Evolutionary conservation across 352 stramenopile species (phyloP).

Genomic region (Phytopythium kandeliae): DNA sequence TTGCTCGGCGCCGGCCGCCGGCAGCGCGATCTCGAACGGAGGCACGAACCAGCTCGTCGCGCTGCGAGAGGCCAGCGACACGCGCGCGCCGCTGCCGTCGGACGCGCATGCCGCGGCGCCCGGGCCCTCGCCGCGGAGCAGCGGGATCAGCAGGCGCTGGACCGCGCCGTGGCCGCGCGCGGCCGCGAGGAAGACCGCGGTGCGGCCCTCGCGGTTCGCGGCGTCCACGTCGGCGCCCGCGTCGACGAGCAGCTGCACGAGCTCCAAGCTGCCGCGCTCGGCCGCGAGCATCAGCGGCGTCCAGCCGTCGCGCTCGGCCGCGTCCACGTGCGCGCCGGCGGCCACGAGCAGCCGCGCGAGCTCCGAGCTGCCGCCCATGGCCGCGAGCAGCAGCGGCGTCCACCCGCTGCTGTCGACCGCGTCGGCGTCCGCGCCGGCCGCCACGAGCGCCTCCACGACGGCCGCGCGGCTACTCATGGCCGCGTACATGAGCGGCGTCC

Average conservation of each 20-base stretch:
- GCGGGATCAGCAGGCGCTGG: neutral
- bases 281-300: neutral
- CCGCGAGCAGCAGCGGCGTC: constrained; percentile 1
- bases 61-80: too few species aligned
- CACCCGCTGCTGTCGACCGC: neutral
- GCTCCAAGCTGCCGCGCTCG: neutral
- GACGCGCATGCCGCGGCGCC: too few species aligned
- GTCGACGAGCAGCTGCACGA: neutral
- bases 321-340: neutral
- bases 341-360: neutral
- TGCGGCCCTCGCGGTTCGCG: neutral
- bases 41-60: constrained; percentile 1
- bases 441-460: too few species aligned
- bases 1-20: too few species aligned
- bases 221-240: constrained; percentile 1
- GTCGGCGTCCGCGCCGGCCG: neutral
- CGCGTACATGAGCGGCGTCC: neutral
- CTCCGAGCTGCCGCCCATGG: neutral
- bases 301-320: neutral
- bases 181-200: neutral
- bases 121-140: too few species aligned
- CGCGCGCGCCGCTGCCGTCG: too few species aligned
- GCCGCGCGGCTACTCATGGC: too few species aligned
- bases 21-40: constrained; percentile 1
- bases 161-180: neutral